Evolutionary conservation across 2,329 filamentous ascomycete genomes (phyloP), one percentile per base, ranked within the genome.

Genomic region (Epichloe uncinata): DNA sequence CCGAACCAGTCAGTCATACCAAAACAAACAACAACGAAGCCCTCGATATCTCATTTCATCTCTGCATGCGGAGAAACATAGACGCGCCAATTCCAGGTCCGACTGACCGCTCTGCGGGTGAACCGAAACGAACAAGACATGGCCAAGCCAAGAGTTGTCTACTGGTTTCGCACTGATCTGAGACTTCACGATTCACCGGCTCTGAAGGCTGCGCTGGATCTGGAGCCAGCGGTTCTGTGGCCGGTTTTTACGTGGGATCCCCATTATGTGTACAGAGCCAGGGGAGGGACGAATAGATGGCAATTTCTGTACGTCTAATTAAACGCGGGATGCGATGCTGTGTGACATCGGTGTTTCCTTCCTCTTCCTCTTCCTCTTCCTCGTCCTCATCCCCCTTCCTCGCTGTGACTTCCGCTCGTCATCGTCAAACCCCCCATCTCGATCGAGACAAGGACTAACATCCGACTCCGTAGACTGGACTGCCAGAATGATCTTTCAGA

Each of bases 231-330:
- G 48, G 78, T 75, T 18, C 69, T 90, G 26, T 89, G 83, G 70
- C 85, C 84, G 1, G 76, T 89, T 43, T 90, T 85, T 73, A 87
- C 82, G 1, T 90, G 84, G 83, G 85, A 88, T 61, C 84, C 84
- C 50, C 83, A 89, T 62, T 89, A 89, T 61, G 83, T 89, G 22
- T 88, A 87, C 61, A 75, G 75, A 34, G 79, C 81, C 1, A 75
- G 84, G 51, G 84, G 82, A 4, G 83, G 83, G 0, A 69, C 79
- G 8, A 90, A 90, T 58, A 72, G 85, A 56, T 89, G 84, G 82
- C 81, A 86, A 57, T 89, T 83, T 59, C 65, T 87, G 69, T 79
- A 58, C 59, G 70, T 53, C 30, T 35, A 15, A n/a, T 36, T 16
- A 16, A 22, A 11, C 12, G n/a, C 16, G 15, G 34, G 15, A 37